Evolutionary conservation across 179 eudicot species (phyloP).

Genomic region (Amaranthus tricolor): DNA sequence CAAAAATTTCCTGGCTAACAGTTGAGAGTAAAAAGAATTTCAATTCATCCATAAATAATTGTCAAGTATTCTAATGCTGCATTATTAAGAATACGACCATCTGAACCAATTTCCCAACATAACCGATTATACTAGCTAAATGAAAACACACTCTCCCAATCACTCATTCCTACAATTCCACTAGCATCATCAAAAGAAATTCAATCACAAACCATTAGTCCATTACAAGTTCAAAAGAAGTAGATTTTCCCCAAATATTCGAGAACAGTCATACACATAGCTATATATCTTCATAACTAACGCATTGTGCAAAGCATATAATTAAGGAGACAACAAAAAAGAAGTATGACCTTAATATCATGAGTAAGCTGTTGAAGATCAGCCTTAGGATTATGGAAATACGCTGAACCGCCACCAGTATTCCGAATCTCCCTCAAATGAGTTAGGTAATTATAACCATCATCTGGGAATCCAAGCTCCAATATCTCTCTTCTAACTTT

Average conservation of each 20-base stretch:
- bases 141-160: not conserved
- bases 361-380: slow-evolving; percentile 51
- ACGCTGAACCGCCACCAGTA: slow-evolving; percentile 71
- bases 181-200: not conserved
- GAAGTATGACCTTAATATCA: slow-evolving; percentile 70
- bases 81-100: not conserved
- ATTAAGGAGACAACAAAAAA: not conserved
- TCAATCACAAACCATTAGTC: not conserved
- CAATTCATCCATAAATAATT: not conserved
- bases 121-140: not conserved
- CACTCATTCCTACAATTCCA: not conserved
- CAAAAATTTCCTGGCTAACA: too few relatives aligned
- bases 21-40: not conserved
- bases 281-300: not conserved
- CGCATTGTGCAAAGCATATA: not conserved
- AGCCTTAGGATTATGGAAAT: slow-evolving; percentile 72
- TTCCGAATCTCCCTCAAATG: slow-evolving; percentile 89
- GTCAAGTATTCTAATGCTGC: not conserved
- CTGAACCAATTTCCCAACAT: not conserved
- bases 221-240: not conserved
- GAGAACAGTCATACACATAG: not conserved
- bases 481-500: slow-evolving; percentile 66
- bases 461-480: slow-evolving; percentile 95
- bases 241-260: not conserved
- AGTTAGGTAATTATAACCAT: slow-evolving; percentile 80